phyloP scores from a whole-genome alignment of 225 moss, liverwort and hornwort species.

The Rhytidiadelphus loreus region DNA sequence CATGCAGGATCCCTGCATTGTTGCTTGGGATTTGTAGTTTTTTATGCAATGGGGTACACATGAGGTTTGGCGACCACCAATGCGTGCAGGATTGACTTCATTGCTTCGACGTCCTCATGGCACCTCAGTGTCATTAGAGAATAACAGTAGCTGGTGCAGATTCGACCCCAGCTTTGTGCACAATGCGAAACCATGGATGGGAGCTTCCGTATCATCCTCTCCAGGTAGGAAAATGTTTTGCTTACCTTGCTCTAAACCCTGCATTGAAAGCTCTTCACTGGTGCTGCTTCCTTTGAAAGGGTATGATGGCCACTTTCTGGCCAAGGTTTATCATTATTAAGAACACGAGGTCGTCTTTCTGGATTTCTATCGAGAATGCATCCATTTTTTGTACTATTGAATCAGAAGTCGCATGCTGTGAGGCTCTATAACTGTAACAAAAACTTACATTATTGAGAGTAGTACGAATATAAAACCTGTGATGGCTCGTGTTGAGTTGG shows the following conservation, averaged over 20 bases:
- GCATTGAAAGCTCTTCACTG: neutral
- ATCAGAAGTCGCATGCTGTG: neutral
- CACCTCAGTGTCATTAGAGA: neutral
- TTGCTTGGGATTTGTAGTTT: neutral
- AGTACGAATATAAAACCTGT: neutral
- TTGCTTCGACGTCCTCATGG: neutral
- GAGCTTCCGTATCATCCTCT: conserved; percentile 72
- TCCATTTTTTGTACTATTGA: neutral
- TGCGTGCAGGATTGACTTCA: neutral
- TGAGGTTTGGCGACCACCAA: neutral
- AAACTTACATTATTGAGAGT: neutral
- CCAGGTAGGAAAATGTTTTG: conserved; percentile 20
- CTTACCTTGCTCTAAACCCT: neutral
- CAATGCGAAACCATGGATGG: conserved; percentile 90
- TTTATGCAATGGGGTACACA: neutral
- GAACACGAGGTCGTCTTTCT: neutral
- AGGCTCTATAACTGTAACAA: neutral
- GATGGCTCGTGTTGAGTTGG: neutral
- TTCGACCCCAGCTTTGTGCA: neutral
- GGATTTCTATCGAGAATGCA: neutral
- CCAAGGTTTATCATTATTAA: neutral
- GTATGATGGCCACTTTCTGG: neutral
- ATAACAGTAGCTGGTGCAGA: neutral
- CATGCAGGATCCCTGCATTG: neutral
- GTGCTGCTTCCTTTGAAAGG: neutral